phyloP scores from a whole-genome alignment of 257 asterid genomes.

The Perilla frutescens region DNA sequence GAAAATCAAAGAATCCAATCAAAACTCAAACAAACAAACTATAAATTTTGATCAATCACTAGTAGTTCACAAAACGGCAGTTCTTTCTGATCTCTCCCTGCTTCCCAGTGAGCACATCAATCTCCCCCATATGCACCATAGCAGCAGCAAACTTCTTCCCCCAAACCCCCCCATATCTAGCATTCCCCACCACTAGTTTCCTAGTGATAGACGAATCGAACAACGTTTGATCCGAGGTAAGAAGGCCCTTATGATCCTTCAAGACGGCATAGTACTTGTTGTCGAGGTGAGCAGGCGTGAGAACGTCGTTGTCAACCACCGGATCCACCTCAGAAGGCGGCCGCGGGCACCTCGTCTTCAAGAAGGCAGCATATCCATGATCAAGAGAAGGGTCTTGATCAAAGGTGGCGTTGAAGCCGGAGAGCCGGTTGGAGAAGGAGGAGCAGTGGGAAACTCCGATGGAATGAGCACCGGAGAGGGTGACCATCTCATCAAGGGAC shows the following conservation, averaged over 20 bases:
- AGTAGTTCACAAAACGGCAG: neutral
- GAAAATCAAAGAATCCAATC: neutral
- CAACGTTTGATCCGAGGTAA: conserved; percentile 28
- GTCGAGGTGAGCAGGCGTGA: neutral
- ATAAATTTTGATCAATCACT: neutral
- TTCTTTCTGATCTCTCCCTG: neutral
- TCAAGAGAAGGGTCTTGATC: conserved; percentile 56
- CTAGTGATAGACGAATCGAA: conserved; percentile 2
- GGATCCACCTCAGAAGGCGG: neutral
- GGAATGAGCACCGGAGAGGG: conserved; percentile 72
- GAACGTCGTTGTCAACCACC: neutral
- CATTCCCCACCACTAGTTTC: conserved; percentile 11
- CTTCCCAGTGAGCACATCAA: conserved; percentile 6
- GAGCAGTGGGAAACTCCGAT: conserved; percentile 62
- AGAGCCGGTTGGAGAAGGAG: conserved; percentile 49
- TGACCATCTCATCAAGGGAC: conserved; percentile 68
- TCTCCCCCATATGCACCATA: conserved; percentile 3
- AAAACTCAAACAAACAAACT: neutral
- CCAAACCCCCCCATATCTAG: conserved; percentile 3
- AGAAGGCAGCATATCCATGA: conserved; percentile 38
- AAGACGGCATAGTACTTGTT: conserved; percentile 7
- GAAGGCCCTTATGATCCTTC: neutral
- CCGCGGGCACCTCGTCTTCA: conserved; percentile 52
- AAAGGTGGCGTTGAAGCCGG: conserved; percentile 37
- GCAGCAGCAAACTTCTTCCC: conserved; percentile 16